phyloP scores from a whole-genome alignment of 2,329 filamentous ascomycete species.

The Monosporascus sp. region DNA sequence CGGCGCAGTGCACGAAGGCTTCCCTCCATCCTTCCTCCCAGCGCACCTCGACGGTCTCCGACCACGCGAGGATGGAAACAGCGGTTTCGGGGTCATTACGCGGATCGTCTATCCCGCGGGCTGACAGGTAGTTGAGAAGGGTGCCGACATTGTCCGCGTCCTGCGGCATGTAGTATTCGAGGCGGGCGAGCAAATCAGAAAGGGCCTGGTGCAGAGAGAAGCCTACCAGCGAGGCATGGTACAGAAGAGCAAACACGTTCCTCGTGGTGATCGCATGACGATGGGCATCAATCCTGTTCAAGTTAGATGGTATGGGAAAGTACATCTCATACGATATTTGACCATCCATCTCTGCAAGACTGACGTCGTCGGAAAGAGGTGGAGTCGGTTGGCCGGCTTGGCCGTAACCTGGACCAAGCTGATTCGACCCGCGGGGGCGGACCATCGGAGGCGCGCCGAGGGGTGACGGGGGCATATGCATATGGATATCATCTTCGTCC shows the following conservation, averaged over 20 bases:
- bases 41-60: conserved; percentile 54
- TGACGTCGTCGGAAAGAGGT: conserved; percentile 40
- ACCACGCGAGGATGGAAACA: conserved; percentile 59
- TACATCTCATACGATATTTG: conserved; percentile 58
- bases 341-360: conserved; percentile 41
- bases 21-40: conserved; percentile 66
- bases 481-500: conserved; percentile 33
- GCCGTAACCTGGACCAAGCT: conserved; percentile 18
- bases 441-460: conserved; percentile 36
- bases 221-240: conserved; percentile 60
- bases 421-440: conserved; percentile 24
- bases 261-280: conserved; percentile 61
- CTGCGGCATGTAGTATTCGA: conserved; percentile 53
- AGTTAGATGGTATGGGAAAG: conserved; percentile 51
- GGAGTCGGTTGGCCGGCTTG: conserved; percentile 35
- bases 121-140: conserved; percentile 56
- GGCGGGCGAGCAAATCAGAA: conserved; percentile 54
- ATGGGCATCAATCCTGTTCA: conserved; percentile 42
- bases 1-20: conserved; percentile 61
- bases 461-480: conserved; percentile 38
- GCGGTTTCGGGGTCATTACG: conserved; percentile 56
- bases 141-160: conserved; percentile 52
- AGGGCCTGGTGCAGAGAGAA: conserved; percentile 59
- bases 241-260: conserved; percentile 63
- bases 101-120: conserved; percentile 58